A percentile compares a stretch with the other conserved stretches of the same genome.
These are phyloP conservation scores for Phytophthora colocasiae DNA, from an alignment of 352 stramenopile species.

Conservation along the genomic window DNA sequence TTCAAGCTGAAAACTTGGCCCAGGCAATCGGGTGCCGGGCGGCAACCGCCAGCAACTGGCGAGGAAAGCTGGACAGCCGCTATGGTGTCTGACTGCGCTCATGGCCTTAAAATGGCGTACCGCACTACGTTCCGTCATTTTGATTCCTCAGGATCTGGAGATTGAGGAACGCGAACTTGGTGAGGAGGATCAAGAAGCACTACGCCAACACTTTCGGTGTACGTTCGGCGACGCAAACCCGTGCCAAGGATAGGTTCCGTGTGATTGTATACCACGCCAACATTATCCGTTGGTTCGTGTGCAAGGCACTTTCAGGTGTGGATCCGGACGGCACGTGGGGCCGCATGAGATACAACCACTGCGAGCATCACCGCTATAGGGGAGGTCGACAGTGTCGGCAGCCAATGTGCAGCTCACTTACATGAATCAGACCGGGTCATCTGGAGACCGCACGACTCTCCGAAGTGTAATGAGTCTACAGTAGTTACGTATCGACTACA, in stretches of 20 bases:
- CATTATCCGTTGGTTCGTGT: slow-evolving; percentile 80
- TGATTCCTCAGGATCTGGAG: slow-evolving; percentile 69
- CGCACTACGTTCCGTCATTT: slow-evolving; percentile 73
- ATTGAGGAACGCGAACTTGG: slow-evolving; percentile 53
- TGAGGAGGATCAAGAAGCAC: slow-evolving; percentile 56
- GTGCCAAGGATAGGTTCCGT: slow-evolving; percentile 57
- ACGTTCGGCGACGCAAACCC: slow-evolving; percentile 44
- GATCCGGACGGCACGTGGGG: slow-evolving; percentile 73
- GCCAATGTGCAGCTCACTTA: slow-evolving; percentile 72
- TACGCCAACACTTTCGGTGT: slow-evolving; percentile 58
- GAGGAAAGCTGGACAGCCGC: slow-evolving; percentile 80
- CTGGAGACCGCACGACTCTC: slow-evolving; percentile 62
- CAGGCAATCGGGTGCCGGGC: slow-evolving; percentile 65
- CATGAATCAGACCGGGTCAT: slow-evolving; percentile 74
- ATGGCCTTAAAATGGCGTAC: slow-evolving; percentile 69
- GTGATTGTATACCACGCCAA: slow-evolving; percentile 74
- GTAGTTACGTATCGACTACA: slow-evolving; percentile 15
- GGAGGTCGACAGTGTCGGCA: slow-evolving; percentile 72
- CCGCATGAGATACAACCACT: slow-evolving; percentile 79
- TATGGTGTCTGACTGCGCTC: slow-evolving; percentile 74
- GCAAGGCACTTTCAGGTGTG: slow-evolving; percentile 67
- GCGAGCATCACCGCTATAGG: slow-evolving; percentile 63
- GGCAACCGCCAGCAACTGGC: slow-evolving; percentile 69
- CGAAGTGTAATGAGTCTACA: slow-evolving; percentile 46
- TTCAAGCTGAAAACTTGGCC: slow-evolving; percentile 80